Conservation (phyloP, 805 yeast species). For the Schizosaccharomyces japonicus region DNA sequence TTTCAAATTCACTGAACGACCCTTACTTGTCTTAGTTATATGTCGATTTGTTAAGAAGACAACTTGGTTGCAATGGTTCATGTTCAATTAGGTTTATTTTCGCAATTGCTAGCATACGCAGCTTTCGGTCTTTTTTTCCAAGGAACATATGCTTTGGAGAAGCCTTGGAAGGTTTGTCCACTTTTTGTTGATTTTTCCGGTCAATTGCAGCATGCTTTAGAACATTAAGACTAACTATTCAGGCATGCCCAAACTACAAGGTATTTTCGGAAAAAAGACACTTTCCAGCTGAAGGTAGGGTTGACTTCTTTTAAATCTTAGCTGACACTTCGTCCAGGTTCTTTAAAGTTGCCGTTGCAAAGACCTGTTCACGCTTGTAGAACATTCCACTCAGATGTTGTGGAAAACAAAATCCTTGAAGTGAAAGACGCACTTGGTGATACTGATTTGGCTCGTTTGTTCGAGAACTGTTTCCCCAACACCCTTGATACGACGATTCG, state of each 20-base stretch:
- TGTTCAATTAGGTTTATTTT: too few species aligned
- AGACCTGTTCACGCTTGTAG: conserved; percentile 52
- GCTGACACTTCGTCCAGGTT: conserved; percentile 20
- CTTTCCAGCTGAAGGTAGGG: not conserved
- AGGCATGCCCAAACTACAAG: conserved; percentile 1
- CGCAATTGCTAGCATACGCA: too few species aligned
- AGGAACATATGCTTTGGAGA: too few species aligned
- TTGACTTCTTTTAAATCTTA: too few species aligned
- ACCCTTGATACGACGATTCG: conserved; percentile 69
- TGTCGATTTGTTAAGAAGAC: too few species aligned
- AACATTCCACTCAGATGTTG: conserved; percentile 38
- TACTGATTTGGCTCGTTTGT: conserved; percentile 44
- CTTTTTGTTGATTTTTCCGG: too few species aligned
- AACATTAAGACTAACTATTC: not conserved
- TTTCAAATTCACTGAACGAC: too few species aligned
- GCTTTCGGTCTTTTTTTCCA: too few species aligned
- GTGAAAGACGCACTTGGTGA: conserved; percentile 28
- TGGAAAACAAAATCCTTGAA: conserved; percentile 36
- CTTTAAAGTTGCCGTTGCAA: conserved; percentile 38
- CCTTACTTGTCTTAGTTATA: too few species aligned
- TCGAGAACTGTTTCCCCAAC: conserved; percentile 69
- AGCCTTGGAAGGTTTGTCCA: too few species aligned
- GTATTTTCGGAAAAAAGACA: not conserved
- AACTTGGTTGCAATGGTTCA: too few species aligned
- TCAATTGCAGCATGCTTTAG: too few species aligned